Evolutionary conservation across 164 flowering plant genomes (phyloP), one percentile per base, ranked within the genome.

Genomic region (Tetracentron sinense): DNA sequence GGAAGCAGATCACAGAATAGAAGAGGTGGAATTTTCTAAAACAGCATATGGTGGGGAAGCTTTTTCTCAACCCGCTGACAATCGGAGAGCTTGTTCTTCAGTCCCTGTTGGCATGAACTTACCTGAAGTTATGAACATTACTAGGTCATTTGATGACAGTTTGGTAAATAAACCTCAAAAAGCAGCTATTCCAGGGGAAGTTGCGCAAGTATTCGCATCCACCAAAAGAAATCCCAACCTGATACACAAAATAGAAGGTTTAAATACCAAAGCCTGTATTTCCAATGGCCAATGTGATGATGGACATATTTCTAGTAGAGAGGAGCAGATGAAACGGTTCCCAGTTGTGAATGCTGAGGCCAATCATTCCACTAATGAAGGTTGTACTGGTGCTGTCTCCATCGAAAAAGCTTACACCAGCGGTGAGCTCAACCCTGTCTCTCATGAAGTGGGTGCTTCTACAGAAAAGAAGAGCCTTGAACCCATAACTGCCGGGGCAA

Each of bases 211-310:
- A 31, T 15, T 59, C 20, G 54, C 69, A 2, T 70, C 78, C 63
- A 60, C 75, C 21, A 66, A 79, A 17, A 88, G 71, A 74, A 84
- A 77, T 79, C 56, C 82, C 33, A 68, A 78, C 67, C 63, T 87
- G 71, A 79, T 91, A 31, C 89, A 84, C 64, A 89, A 88, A 68
- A 90, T 88, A 65, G 92, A 87, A 69, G 82, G 87, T 66, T 73
- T 89, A 62, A 89, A 88, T 82, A 87, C 80, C 50, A 94, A 85
- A 80, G 80, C 78, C 1, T 78, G 96, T 33, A 81, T 75, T 58
- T 75, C 81, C 64, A 96, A 85, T 75, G 83, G 80, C 33, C 68
- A 74, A 50, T 42, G 65, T 72, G 85, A 81, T 60, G 58, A 6
- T 48, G 25, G 71, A 11, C 65, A 63, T 66, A 57, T 59, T 54